Percentiles rank a stretch among this genome's conserved stretches.
Evolutionary conservation across 441 rosid species (phyloP).

Genomic region (Mallotus repandus): DNA sequence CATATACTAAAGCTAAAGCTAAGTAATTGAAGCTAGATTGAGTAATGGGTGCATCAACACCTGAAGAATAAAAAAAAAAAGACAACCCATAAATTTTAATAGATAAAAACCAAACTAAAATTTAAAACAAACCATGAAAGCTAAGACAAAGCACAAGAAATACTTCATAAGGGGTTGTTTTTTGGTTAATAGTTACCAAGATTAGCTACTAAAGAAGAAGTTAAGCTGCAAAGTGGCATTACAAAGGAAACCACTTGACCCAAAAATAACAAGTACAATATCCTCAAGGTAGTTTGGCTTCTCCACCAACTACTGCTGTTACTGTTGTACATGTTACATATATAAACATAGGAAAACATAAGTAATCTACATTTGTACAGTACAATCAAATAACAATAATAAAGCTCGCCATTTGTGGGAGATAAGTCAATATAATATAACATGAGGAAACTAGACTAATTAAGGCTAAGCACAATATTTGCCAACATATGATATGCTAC

Average conservation of each 20-base stretch:
- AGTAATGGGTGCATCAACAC: constrained; percentile 56
- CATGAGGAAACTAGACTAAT: no score
- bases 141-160: neutral
- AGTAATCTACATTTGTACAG: no score
- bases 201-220: constrained; percentile 49
- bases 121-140: no score
- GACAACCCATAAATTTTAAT: no score
- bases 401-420: no score
- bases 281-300: constrained; percentile 25
- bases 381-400: no score
- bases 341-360: no score
- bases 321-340: no score
- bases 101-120: no score
- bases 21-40: constrained; percentile 45
- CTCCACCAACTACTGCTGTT: constrained; percentile 20
- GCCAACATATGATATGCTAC: constrained; percentile 24
- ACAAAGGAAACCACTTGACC: constrained; percentile 55
- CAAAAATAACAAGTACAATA: constrained; percentile 41
- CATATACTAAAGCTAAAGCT: constrained; percentile 47
- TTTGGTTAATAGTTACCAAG: constrained; percentile 37
- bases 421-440: no score
- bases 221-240: constrained; percentile 45
- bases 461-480: constrained; percentile 25
- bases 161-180: neutral
- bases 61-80: constrained; percentile 10